Percentiles rank a stretch among this genome's conserved stretches.
Evolutionary conservation across 768 basidiomycete genomes (phyloP).

Genomic region (Dioszegia crocea): DNA sequence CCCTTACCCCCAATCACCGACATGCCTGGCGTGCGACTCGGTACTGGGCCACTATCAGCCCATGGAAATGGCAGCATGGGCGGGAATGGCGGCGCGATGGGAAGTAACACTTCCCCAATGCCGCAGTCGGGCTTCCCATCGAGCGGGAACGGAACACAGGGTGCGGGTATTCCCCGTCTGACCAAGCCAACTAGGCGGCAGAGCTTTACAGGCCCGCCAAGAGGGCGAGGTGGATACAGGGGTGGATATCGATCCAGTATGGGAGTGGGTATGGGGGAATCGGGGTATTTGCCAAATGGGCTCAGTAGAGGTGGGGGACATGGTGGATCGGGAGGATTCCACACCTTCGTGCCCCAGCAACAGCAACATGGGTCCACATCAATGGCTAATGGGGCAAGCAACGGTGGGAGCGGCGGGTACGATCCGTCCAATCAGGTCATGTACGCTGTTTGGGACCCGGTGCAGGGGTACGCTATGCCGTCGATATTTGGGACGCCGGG

Average conservation of each 20-base stretch:
- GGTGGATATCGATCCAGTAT: background rate
- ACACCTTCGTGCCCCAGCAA: background rate
- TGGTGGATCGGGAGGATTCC: background rate
- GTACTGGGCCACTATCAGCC: background rate
- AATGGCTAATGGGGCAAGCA: too few species aligned
- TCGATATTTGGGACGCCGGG: slow-evolving; percentile 4
- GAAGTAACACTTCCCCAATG: slow-evolving; percentile 31
- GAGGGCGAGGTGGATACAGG: slow-evolving; percentile 6
- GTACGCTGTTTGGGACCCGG: slow-evolving; percentile 15
- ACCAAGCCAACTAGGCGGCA: background rate
- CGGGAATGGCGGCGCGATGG: background rate
- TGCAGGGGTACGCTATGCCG: slow-evolving; percentile 16
- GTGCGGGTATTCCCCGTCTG: background rate
- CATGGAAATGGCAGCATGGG: background rate
- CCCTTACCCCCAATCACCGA: background rate
- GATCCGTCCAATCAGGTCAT: background rate
- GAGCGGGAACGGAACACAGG: background rate
- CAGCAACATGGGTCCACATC: background rate
- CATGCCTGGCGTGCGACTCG: background rate
- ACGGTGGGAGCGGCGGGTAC: slow-evolving; percentile 9
- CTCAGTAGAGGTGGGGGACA: slow-evolving; percentile 9
- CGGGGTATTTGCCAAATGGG: slow-evolving; percentile 5
- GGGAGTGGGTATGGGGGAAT: background rate
- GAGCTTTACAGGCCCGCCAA: slow-evolving; percentile 19
- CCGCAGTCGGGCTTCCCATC: slow-evolving; percentile 12